phyloP scores from a whole-genome alignment of 495 filamentous ascomycete genomes.

The Daldinia vernicosa region DNA sequence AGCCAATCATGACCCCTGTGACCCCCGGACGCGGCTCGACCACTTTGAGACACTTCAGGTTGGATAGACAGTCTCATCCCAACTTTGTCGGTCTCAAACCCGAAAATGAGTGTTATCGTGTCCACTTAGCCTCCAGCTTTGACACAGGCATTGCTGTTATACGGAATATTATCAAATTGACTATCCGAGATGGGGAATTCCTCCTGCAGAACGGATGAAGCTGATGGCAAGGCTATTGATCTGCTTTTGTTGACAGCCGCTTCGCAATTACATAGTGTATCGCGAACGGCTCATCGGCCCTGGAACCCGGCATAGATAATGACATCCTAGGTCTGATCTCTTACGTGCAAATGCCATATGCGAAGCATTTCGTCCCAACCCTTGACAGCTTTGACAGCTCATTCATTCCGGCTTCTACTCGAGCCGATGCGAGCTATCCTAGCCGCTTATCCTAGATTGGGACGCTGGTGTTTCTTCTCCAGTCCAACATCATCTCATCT shows the following conservation, averaged over 20 bases:
- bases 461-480: constrained; percentile 27
- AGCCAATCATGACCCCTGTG: constrained; percentile 33
- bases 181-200: constrained; percentile 20
- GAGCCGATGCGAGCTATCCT: constrained; percentile 30
- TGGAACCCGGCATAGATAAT: constrained; percentile 25
- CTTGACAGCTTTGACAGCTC: constrained; percentile 17
- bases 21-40: constrained; percentile 40
- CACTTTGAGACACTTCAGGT: constrained; percentile 42
- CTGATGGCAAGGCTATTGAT: constrained; percentile 30
- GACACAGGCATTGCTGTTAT: constrained; percentile 8
- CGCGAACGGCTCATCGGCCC: constrained; percentile 35
- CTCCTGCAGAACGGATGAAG: constrained; percentile 18
- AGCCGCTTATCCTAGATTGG: constrained; percentile 24
- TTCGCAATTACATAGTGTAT: neutral
- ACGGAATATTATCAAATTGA: constrained; percentile 14
- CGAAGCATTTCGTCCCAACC: constrained; percentile 25
- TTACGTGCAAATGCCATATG: constrained; percentile 3
- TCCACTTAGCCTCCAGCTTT: constrained; percentile 24
- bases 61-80: constrained; percentile 48
- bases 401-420: constrained; percentile 40
- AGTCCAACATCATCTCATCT: constrained; percentile 43
- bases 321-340: constrained; percentile 35
- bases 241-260: constrained; percentile 10
- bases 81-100: constrained; percentile 40
- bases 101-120: constrained; percentile 30